Evolutionary conservation across 2,329 filamentous ascomycete genomes (phyloP).

Genomic region (Diplodia mutila): DNA sequence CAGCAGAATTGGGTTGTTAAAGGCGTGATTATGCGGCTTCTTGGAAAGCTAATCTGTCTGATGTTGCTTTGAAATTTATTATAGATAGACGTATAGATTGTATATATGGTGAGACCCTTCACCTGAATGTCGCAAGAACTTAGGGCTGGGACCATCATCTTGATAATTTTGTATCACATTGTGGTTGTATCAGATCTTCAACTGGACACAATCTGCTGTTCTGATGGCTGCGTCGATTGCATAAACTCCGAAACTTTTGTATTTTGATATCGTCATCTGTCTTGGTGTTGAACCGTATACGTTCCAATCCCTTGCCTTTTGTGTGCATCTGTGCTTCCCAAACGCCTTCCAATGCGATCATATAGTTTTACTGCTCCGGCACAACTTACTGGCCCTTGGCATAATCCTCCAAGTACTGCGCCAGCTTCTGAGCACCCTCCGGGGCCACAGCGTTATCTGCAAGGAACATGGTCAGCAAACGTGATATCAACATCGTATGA

Average conservation of each 20-base stretch:
- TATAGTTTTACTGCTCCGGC: neutral
- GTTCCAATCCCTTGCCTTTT: slow-evolving; percentile 6
- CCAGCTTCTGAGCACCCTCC: slow-evolving; percentile 69
- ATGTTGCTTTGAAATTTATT: neutral
- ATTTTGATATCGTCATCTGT: neutral
- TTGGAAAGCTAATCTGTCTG: neutral
- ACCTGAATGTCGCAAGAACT: too few species aligned
- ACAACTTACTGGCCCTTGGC: slow-evolving; percentile 43
- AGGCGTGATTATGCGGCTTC: too few species aligned
- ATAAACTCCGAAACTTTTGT: neutral
- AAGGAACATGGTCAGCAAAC: slow-evolving; percentile 27
- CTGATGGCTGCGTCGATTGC: neutral
- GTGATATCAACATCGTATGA: neutral
- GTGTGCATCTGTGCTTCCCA: neutral
- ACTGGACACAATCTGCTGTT: neutral
- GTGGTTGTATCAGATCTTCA: too few species aligned
- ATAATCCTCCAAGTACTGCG: slow-evolving; percentile 65
- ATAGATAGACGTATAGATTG: neutral
- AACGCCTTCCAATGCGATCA: slow-evolving; percentile 14
- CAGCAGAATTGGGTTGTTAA: too few species aligned
- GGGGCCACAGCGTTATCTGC: slow-evolving; percentile 76
- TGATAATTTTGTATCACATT: neutral
- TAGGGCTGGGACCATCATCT: too few species aligned
- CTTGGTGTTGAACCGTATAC: slow-evolving; percentile 18
- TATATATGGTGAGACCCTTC: neutral